phyloP scores from a whole-genome alignment of 2,329 filamentous ascomycete genomes.

The Penicillium sclerotigenum region DNA sequence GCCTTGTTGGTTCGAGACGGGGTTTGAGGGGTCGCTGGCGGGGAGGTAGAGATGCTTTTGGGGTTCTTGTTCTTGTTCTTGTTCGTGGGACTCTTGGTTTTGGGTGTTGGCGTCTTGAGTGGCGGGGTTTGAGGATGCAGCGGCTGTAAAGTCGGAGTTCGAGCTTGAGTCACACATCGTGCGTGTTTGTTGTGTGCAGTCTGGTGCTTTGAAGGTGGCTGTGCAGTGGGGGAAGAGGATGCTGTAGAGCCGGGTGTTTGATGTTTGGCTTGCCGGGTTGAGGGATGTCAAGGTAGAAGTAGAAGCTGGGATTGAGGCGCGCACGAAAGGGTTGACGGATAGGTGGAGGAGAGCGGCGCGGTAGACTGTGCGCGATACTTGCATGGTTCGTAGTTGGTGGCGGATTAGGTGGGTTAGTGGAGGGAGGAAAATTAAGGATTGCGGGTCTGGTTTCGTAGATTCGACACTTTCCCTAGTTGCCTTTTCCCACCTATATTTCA shows the following conservation, averaged over 20 bases:
- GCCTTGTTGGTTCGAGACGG: conserved; percentile 59
- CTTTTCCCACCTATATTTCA: no score
- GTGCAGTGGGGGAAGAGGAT: conserved; percentile 32
- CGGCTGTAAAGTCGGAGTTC: neutral
- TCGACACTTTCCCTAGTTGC: neutral
- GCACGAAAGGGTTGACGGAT: conserved; percentile 21
- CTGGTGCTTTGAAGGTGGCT: conserved; percentile 8
- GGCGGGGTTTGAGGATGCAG: neutral
- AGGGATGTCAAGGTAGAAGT: conserved; percentile 4
- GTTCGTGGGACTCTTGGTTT: conserved; percentile 8
- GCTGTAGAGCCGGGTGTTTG: conserved; percentile 19
- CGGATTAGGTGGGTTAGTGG: neutral
- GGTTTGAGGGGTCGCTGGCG: conserved; percentile 53
- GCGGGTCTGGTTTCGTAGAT: neutral
- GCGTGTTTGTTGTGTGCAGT: conserved; percentile 9
- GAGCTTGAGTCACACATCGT: conserved; percentile 23
- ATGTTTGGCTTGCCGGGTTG: conserved; percentile 4
- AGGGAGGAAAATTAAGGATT: conserved; percentile 1
- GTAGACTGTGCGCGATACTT: conserved; percentile 27
- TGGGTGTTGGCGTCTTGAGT: neutral
- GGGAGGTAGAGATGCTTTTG: conserved; percentile 57
- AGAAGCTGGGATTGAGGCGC: conserved; percentile 15
- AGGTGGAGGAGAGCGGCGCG: conserved; percentile 30
- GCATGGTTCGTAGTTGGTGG: conserved; percentile 20
- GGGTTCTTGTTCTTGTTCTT: conserved; percentile 10